Conservation (phyloP, 164 flowering plant species). For the Annona squamosa region DNA sequence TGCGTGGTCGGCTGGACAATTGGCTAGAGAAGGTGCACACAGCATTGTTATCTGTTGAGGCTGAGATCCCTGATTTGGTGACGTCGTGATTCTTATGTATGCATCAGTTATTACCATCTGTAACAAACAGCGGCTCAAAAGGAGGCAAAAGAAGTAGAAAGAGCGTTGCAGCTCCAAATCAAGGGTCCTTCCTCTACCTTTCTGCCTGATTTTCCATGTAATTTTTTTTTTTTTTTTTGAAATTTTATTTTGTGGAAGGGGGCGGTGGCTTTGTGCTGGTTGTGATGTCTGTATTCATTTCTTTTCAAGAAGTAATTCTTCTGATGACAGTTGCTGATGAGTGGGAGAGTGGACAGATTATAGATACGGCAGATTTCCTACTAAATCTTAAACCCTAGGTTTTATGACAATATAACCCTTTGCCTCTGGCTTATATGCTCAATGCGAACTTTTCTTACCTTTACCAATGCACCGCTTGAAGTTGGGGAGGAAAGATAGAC, state of each 20-base stretch:
- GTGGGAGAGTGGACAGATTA: background rate
- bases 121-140: slow-evolving; percentile 3
- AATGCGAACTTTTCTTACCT: no score
- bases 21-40: slow-evolving; percentile 86
- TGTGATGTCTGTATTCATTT: slow-evolving; percentile 4
- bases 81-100: slow-evolving; percentile 34
- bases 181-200: background rate
- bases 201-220: background rate
- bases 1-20: slow-evolving; percentile 66
- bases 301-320: background rate
- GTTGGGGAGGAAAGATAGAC: no score
- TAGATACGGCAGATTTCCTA: background rate
- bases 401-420: background rate
- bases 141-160: background rate
- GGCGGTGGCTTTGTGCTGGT: slow-evolving; percentile 7
- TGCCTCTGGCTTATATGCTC: background rate
- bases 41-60: slow-evolving; percentile 72
- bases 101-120: slow-evolving; percentile 8
- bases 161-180: background rate
- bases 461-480: no score
- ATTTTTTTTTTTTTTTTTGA: background rate
- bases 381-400: background rate
- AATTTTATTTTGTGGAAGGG: slow-evolving; percentile 1
- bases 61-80: slow-evolving; percentile 92
- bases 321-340: background rate